Evolutionary conservation across 768 basidiomycete species (phyloP).

Genomic region (Suillus lakei): DNA sequence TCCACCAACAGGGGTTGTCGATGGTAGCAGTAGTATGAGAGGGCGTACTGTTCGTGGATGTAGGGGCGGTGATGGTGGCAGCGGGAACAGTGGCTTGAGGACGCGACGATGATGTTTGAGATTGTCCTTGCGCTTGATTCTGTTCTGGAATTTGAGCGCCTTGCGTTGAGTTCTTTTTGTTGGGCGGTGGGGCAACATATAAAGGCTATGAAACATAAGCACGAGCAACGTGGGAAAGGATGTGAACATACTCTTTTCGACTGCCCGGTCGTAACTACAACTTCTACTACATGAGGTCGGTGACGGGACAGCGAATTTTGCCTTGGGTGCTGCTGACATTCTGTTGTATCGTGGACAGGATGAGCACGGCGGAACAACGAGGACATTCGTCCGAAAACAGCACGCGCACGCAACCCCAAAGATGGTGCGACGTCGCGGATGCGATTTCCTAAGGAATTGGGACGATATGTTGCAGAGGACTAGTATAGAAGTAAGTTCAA

Average conservation of each 20-base stretch:
- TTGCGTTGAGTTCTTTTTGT: neutral
- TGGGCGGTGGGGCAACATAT: neutral
- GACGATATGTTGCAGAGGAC: neutral
- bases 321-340: neutral
- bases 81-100: neutral
- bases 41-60: neutral
- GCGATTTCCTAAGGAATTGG: neutral
- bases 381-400: neutral
- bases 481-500: neutral
- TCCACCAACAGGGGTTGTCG: neutral
- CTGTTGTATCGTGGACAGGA: neutral
- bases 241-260: neutral
- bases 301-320: neutral
- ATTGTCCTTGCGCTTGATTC: neutral
- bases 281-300: neutral
- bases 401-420: neutral
- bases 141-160: neutral
- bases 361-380: neutral
- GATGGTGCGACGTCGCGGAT: neutral
- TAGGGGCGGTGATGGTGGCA: neutral
- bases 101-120: neutral
- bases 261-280: neutral
- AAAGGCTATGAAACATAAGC: neutral
- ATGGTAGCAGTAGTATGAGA: neutral
- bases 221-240: neutral